Evolutionary conservation across 306 rosid genomes (phyloP), one percentile per base, ranked within the genome.

Genomic region (Lotus japonicus): DNA sequence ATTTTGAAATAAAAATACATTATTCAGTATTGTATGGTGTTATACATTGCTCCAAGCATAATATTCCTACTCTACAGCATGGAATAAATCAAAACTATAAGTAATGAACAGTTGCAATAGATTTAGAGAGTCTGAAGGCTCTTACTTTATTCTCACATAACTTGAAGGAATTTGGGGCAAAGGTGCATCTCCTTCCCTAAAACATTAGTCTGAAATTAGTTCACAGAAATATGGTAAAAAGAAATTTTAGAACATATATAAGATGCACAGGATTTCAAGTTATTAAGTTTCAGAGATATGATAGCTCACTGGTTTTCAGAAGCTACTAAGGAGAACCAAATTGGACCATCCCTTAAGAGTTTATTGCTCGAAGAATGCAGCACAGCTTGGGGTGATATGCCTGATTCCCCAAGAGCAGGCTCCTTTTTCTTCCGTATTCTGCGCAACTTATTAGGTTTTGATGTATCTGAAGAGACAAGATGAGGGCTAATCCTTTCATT

Each of bases 271-370:
- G 43, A 43, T 60, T 74, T 17, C 35, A 43, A 46, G 23, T 70
- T 39, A 43, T 6, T 33, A 60, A 73, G 44, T 57, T 66, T 67
- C 52, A 57, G 55, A 68, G 78, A 55, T 76, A 55, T 23, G 59
- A 53, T 23, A 51, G 79, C 98, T 90, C 77, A 94, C 99, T 85
- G 97, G 48, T 85, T 89, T 77, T 88, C 95, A 65, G 99, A 84
- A 64, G 99, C 97, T 45, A 94, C 76, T 49, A 94, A 88, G 60
- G 92, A 94, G 73, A 94, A 85, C 99, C 99, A 94, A 72, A 94
- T 80, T 49, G 96, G 95, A 64, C 86, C 83, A 46, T 61, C 48
- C 84, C 83, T 82, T 36, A 78, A 83, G 61, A 54, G 69, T 62
- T 70, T 81, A 51, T 69, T 84, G 79, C 80, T 52, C 64, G 81